phyloP scores from a whole-genome alignment of 139 green algal species.

The Limnomonas spitsbergensis region DNA sequence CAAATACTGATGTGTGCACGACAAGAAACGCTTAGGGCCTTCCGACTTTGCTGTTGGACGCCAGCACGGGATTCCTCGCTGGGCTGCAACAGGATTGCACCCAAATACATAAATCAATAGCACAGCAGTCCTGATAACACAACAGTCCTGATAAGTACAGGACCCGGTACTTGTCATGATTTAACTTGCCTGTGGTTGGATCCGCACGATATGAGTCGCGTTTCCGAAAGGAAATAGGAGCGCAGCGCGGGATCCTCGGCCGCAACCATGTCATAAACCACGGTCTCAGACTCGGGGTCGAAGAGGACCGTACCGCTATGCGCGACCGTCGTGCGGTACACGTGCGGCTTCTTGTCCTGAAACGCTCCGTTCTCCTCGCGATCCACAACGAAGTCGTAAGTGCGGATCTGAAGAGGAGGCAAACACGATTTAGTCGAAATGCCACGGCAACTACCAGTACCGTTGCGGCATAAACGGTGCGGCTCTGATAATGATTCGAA shows the following conservation, averaged over 20 bases:
- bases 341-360: conserved; percentile 21
- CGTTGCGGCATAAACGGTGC: background rate
- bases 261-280: conserved; percentile 45
- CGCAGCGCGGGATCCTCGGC: conserved; percentile 39
- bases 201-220: conserved; percentile 25
- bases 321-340: conserved; percentile 29
- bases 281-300: conserved; percentile 44
- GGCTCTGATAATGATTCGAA: too few relatives aligned
- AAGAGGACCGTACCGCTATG: conserved; percentile 43
- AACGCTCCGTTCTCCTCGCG: conserved; percentile 27
- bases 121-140: too few relatives aligned
- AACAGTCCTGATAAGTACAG: too few relatives aligned
- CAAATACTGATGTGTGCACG: too few relatives aligned
- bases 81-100: too few relatives aligned
- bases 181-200: conserved; percentile 27
- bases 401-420: conserved; percentile 35
- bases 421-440: background rate
- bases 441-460: background rate
- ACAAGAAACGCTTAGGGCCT: too few relatives aligned
- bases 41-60: too few relatives aligned
- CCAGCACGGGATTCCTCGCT: too few relatives aligned
- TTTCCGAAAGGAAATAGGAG: conserved; percentile 42
- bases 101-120: too few relatives aligned
- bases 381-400: conserved; percentile 47
- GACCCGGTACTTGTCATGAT: too few relatives aligned